Evolutionary conservation across 148 eudicot genomes (phyloP).

Genomic region (Agrostemma githago): DNA sequence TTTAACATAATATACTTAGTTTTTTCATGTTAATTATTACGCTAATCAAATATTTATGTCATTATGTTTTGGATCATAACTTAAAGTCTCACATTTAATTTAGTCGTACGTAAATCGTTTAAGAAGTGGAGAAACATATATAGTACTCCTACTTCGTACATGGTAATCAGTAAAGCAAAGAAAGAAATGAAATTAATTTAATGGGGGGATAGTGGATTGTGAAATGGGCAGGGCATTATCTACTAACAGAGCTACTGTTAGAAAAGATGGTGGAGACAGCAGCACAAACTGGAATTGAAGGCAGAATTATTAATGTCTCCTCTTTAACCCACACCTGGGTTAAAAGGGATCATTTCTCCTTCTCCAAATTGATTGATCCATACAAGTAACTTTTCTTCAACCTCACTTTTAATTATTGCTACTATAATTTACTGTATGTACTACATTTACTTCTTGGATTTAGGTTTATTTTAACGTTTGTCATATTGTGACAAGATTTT

Average conservation of each 20-base stretch:
- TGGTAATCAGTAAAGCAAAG: no score
- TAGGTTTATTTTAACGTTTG: not conserved
- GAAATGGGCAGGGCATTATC: constrained; percentile 72
- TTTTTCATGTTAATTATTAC: no score
- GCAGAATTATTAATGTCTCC: constrained; percentile 81
- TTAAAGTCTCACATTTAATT: no score
- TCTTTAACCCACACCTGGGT: constrained; percentile 89
- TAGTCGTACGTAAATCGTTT: no score
- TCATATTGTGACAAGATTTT: no score
- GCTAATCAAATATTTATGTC: no score
- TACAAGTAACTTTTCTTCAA: constrained; percentile 35
- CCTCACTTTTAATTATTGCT: not conserved
- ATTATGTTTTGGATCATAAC: no score
- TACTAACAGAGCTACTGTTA: constrained; percentile 70
- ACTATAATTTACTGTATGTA: no score
- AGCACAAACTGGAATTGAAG: constrained; percentile 51
- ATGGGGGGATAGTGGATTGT: not conserved
- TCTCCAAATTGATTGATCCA: constrained; percentile 52
- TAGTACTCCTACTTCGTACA: no score
- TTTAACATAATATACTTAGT: no score
- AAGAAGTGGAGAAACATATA: no score
- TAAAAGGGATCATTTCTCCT: constrained; percentile 47
- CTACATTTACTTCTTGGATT: not conserved
- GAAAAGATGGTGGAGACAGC: constrained; percentile 96
- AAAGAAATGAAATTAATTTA: not conserved